Evolutionary conservation across 306 rosid genomes (phyloP), one percentile per base, ranked within the genome.

Genomic region (Boehmeria nivea): DNA sequence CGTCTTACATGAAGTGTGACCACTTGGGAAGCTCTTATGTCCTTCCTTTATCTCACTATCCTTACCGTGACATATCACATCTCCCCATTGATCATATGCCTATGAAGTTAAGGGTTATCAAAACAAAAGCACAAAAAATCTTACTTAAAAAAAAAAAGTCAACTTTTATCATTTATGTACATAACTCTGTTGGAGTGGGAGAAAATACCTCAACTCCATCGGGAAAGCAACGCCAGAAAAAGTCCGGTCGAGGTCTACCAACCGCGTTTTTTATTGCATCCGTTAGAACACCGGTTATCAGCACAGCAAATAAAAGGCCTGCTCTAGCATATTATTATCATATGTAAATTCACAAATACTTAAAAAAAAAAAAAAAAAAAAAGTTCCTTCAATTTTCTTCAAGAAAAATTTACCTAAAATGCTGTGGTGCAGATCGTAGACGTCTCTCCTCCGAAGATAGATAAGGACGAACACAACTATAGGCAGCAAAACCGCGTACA

Each of bases 211-310:
- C 87, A 17, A 23, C 50, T 55, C 99, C 99, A 61, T 91, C 80
- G 3, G 96, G 93, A 66, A 91, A 91, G 65, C 99, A 91, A 8
- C 99, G 96, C 95, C 95, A 91, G 60, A 82, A 91, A 86, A 91
- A 91, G 65, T 91, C 87, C 2, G 99, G 99, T 12, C 99, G 83
- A 31, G 99, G 99, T 53, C 99, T 79, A 58, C 99, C 99, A 63
- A 87, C 96, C 5, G 67, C 99, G 51, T 71, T 45, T 75, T 91
- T 91, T 2, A 91, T 82, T 26, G 96, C 76, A 49, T 91, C 99
- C 0, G 99, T 91, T 57, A 87, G 13, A 27, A 91, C 89, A 5
- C 62, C 99, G 22, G 99, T 91, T 58, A 84, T 66, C 70, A 91
- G 59, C 57, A 73, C 81, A 16, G 99, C 80, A 72, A 81, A 87